A percentile compares a stretch with the other conserved stretches of the same genome.
These are phyloP conservation scores for Glycine latifolia DNA, from an alignment of 306 rosid species.

Conservation along the genomic window DNA sequence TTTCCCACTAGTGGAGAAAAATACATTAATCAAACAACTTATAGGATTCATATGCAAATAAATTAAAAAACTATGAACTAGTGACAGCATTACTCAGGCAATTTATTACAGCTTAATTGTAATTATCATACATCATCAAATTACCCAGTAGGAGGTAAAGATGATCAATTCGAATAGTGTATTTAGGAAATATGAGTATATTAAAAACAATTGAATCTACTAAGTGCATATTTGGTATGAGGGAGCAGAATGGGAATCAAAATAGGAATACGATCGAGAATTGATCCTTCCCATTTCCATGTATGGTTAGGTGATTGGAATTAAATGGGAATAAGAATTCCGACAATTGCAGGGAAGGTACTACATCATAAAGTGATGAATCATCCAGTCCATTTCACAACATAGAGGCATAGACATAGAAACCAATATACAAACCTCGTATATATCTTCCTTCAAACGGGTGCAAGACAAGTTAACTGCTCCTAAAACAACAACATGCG, in stretches of 20 bases:
- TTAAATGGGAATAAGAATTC: conserved; percentile 15
- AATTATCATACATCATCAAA: conserved; percentile 1
- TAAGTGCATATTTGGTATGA: neutral
- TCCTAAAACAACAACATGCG: conserved; percentile 95
- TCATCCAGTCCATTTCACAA: neutral
- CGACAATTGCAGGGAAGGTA: neutral
- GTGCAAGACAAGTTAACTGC: conserved; percentile 93
- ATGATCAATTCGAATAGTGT: neutral
- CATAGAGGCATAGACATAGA: conserved; percentile 22
- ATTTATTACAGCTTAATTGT: conserved; percentile 18
- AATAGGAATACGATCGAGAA: neutral
- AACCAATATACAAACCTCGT: conserved; percentile 72
- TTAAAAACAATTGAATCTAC: too few species aligned
- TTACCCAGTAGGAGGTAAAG: conserved; percentile 27
- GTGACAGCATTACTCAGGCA: conserved; percentile 13
- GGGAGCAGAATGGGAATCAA: conserved; percentile 11
- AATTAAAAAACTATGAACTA: neutral
- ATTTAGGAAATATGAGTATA: too few species aligned
- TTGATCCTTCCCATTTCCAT: conserved; percentile 3
- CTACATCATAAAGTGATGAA: neutral
- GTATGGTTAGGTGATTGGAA: neutral
- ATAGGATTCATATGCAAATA: conserved; percentile 17
- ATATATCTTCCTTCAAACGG: conserved; percentile 92
- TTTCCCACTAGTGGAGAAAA: neutral
- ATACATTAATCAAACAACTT: conserved; percentile 19